Conservation (phyloP, 805 yeast species). For the Starmera amethionina region DNA sequence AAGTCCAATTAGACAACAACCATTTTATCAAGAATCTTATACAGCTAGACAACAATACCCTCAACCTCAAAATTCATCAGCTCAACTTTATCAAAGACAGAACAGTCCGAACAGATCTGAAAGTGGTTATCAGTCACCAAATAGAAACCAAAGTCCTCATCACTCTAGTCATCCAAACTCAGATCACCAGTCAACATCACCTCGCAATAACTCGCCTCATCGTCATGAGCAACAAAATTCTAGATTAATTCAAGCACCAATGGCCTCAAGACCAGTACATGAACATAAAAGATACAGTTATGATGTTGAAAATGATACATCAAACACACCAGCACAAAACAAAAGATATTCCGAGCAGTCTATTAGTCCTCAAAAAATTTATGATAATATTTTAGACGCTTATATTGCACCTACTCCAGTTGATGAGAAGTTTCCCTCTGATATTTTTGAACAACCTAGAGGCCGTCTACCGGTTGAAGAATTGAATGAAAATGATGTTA, state of each 20-base stretch:
- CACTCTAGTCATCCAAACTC: background rate
- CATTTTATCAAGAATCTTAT: background rate
- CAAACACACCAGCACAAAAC: too few species aligned
- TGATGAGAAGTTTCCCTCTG: background rate
- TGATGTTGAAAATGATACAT: background rate
- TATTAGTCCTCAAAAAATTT: background rate
- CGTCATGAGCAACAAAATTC: background rate
- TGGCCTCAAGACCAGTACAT: background rate
- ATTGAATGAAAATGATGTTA: background rate
- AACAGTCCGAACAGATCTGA: background rate
- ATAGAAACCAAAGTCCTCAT: background rate
- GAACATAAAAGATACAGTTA: background rate
- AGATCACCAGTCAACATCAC: background rate
- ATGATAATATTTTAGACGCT: background rate
- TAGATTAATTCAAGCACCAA: background rate
- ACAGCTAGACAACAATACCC: background rate
- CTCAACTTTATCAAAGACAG: background rate
- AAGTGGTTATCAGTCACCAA: background rate
- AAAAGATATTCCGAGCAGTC: too few species aligned
- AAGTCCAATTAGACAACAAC: background rate
- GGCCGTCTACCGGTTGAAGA: conserved; percentile 3
- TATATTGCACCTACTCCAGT: background rate
- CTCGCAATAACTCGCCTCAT: background rate
- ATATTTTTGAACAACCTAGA: background rate
- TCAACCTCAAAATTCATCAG: background rate